A percentile compares a stretch with the other conserved stretches of the same genome.
Conservation (phyloP, 305 asterid species). For the Solanum hybrid region DNA sequence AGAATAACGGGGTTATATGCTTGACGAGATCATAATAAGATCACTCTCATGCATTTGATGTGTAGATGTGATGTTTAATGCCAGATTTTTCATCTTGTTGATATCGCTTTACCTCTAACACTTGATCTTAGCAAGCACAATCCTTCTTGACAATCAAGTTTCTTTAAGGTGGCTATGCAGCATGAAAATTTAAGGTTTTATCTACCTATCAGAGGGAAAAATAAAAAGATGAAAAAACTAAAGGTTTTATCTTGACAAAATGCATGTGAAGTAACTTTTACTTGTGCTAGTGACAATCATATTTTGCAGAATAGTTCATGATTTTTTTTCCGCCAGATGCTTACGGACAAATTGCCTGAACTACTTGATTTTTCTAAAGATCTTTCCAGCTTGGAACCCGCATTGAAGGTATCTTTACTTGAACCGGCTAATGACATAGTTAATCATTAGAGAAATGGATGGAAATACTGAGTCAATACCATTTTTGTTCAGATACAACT, state of each 20-base stretch:
- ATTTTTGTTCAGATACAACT: slow-evolving; percentile 51
- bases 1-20: background rate
- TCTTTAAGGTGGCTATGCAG: background rate
- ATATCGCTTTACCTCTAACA: background rate
- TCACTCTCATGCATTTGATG: background rate
- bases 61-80: background rate
- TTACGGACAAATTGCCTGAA: slow-evolving; percentile 72
- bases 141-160: background rate
- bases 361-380: slow-evolving; percentile 63
- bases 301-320: background rate
- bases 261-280: background rate
- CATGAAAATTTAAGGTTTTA: background rate
- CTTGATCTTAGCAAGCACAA: background rate
- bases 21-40: background rate
- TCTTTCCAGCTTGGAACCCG: slow-evolving; percentile 60
- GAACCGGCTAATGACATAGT: background rate
- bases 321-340: slow-evolving; percentile 28
- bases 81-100: background rate
- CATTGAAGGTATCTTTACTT: slow-evolving; percentile 51
- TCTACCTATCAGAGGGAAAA: background rate
- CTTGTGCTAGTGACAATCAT: background rate
- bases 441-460: background rate
- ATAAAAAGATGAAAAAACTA: background rate
- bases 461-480: too few relatives aligned
- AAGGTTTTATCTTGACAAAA: background rate